Percentiles rank a stretch among this genome's conserved stretches.
phyloP scores from a whole-genome alignment of 2,329 filamentous ascomycete species.

The Penicillium sp. region DNA sequence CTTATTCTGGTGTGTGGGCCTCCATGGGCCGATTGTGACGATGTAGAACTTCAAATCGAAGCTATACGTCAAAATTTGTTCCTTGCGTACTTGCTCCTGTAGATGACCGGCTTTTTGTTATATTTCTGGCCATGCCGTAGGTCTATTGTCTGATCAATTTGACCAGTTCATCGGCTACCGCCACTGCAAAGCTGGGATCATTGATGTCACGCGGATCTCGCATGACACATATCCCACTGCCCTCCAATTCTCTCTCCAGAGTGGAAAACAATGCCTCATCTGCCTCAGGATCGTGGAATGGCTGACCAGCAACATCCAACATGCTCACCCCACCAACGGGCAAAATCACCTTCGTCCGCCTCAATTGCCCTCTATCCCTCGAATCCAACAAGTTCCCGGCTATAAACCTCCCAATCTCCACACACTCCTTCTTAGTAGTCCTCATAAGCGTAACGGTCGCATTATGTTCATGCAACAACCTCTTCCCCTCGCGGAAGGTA shows the following conservation, averaged over 20 bases:
- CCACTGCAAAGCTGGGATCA: constrained; percentile 23
- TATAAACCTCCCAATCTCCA: constrained; percentile 49
- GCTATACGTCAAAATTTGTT: constrained; percentile 8
- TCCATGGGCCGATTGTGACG: constrained; percentile 13
- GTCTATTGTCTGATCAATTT: constrained; percentile 12
- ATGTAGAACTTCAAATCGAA: constrained; percentile 9
- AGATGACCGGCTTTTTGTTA: not conserved
- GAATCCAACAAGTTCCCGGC: constrained; percentile 43
- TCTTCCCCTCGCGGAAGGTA: not conserved
- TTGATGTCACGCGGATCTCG: constrained; percentile 38
- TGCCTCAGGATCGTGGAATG: constrained; percentile 47
- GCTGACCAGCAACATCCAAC: constrained; percentile 46
- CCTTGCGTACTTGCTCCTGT: not conserved
- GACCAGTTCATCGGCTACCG: constrained; percentile 19
- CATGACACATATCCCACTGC: constrained; percentile 43
- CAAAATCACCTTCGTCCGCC: constrained; percentile 42
- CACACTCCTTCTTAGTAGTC: constrained; percentile 51
- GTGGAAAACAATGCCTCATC: constrained; percentile 43
- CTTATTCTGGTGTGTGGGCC: constrained; percentile 13
- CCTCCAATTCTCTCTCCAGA: constrained; percentile 43
- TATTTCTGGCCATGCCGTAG: not conserved
- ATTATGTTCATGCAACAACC: constrained; percentile 56
- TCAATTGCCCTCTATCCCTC: constrained; percentile 25
- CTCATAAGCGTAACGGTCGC: constrained; percentile 58
- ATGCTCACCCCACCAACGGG: constrained; percentile 55